phyloP scores from a whole-genome alignment of 2,329 filamentous ascomycete genomes.

The Cadophora malorum region DNA sequence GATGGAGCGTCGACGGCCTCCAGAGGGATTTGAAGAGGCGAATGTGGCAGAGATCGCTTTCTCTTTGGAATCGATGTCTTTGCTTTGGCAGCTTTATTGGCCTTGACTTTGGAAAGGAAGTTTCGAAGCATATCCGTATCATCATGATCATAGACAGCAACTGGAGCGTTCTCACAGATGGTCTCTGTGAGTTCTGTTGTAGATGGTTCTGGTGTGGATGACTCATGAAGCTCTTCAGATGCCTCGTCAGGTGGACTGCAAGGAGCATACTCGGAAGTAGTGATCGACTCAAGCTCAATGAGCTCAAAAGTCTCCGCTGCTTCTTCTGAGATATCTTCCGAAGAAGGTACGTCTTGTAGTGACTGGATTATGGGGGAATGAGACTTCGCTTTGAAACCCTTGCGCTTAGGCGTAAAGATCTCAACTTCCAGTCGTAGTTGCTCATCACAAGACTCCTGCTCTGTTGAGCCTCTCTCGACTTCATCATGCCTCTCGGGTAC shows the following conservation, averaged over 20 bases:
- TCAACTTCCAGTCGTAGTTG: slow-evolving; percentile 5
- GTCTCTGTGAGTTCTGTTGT: slow-evolving; percentile 27
- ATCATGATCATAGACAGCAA: slow-evolving; percentile 38
- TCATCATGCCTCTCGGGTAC: background rate
- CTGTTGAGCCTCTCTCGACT: background rate
- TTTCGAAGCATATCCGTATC: slow-evolving; percentile 48
- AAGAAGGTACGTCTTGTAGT: background rate
- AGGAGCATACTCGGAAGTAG: slow-evolving; percentile 7
- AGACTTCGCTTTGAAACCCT: background rate
- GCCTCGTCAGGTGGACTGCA: slow-evolving; percentile 21
- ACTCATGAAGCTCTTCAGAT: slow-evolving; percentile 22
- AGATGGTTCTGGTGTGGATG: slow-evolving; percentile 27
- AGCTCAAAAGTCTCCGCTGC: slow-evolving; percentile 27
- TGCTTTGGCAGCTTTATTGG: slow-evolving; percentile 46
- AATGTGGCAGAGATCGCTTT: slow-evolving; percentile 43
- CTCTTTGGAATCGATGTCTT: slow-evolving; percentile 35
- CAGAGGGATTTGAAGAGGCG: slow-evolving; percentile 42
- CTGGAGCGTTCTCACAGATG: slow-evolving; percentile 28
- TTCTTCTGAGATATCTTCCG: slow-evolving; percentile 21
- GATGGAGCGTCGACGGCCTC: slow-evolving; percentile 33
- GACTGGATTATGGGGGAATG: background rate
- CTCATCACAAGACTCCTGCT: slow-evolving; percentile 12
- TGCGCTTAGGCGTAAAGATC: background rate
- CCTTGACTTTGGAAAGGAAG: slow-evolving; percentile 47
- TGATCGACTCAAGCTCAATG: slow-evolving; percentile 30